phyloP scores from a whole-genome alignment of 176 grass and related monocot species.

The Thalia dealbata region DNA sequence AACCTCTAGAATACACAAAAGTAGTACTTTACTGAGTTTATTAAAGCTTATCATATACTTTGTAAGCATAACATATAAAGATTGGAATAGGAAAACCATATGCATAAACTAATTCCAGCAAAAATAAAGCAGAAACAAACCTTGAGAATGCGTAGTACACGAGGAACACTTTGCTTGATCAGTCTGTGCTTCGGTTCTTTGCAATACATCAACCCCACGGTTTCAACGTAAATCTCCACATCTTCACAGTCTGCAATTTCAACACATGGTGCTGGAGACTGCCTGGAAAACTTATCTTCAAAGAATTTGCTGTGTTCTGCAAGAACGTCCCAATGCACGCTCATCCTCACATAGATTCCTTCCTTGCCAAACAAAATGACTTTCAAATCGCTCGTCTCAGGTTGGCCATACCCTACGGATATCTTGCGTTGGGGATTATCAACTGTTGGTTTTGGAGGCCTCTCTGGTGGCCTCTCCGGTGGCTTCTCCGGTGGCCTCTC shows the following conservation, averaged over 20 bases:
- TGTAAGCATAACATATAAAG: not conserved
- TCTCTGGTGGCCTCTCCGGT: not conserved
- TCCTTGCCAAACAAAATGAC: constrained; percentile 72
- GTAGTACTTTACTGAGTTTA: not conserved
- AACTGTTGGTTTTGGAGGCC: not conserved
- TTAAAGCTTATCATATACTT: not conserved
- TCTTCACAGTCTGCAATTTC: constrained; percentile 77
- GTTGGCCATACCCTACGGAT: constrained; percentile 64
- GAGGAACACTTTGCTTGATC: constrained; percentile 75
- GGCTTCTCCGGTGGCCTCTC: not conserved
- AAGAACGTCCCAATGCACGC: constrained; percentile 58
- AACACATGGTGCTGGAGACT: constrained; percentile 43
- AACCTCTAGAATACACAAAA: not conserved
- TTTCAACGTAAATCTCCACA: constrained; percentile 85
- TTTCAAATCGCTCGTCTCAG: constrained; percentile 67
- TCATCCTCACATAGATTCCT: constrained; percentile 72
- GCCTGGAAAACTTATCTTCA: constrained; percentile 27
- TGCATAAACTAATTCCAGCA: not conserved
- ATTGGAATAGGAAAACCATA: not conserved
- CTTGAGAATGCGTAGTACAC: constrained; percentile 75
- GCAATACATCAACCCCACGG: constrained; percentile 86
- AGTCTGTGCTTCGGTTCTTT: constrained; percentile 61
- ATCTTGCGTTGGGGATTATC: constrained; percentile 45
- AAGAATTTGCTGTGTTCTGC: constrained; percentile 54
- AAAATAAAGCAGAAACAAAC: constrained; percentile 22